Conservation (phyloP, 352 stramenopile species). For the Pythium volutum region DNA sequence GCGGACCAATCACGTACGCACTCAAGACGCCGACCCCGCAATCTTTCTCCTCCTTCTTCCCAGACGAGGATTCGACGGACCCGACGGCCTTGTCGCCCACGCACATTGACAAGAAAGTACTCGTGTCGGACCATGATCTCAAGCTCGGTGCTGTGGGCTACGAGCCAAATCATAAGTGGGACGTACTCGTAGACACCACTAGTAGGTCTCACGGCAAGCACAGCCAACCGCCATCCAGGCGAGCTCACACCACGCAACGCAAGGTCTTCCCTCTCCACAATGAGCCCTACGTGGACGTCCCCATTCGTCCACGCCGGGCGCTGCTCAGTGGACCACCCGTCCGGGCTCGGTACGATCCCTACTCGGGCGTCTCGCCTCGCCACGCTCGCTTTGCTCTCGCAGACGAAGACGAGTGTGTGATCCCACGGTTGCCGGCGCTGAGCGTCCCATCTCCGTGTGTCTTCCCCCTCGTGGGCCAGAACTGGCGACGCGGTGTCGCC, state of each 20-base stretch:
- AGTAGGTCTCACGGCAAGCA: background rate
- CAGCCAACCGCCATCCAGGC: background rate
- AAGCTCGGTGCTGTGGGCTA: background rate
- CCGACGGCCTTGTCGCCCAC: constrained; percentile 32
- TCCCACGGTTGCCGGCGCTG: background rate
- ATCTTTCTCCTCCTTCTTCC: constrained; percentile 1
- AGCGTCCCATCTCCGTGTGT: background rate
- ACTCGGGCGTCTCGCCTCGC: background rate
- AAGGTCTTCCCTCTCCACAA: background rate
- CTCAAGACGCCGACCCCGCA: constrained; percentile 16
- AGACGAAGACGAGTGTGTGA: background rate
- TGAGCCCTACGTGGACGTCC: background rate
- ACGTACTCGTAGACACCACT: background rate
- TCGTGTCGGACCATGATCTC: constrained; percentile 47
- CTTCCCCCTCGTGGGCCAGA: background rate
- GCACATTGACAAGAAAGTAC: constrained; percentile 40
- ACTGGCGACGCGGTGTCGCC: background rate
- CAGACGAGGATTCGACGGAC: background rate
- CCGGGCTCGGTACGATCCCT: background rate
- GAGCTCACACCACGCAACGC: background rate
- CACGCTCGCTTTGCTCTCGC: background rate
- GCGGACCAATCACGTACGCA: background rate
- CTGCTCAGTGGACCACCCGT: background rate
- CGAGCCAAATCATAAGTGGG: background rate
- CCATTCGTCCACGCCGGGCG: background rate